Conservation (phyloP, 1,284 basidiomycete species). For the Leccinum pallidistipes region DNA sequence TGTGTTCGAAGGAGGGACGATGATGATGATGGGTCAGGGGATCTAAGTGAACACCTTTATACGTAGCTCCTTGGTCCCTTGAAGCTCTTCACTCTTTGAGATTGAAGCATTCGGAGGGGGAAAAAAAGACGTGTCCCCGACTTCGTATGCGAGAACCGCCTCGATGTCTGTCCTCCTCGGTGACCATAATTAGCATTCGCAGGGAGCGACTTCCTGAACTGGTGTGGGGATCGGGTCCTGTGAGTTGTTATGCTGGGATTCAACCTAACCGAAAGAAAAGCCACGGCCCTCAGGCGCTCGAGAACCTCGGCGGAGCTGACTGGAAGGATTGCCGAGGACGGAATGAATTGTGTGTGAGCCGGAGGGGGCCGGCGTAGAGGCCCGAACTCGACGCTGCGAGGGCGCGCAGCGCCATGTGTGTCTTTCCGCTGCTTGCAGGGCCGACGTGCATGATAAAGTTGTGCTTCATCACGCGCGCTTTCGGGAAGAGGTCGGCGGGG, state of each 20-base stretch:
- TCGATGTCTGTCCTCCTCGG: constrained; percentile 26
- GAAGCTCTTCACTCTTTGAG: constrained; percentile 10
- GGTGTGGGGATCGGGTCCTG: constrained; percentile 15
- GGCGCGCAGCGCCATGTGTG: no score
- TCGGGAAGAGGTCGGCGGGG: no score
- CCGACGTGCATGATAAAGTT: no score
- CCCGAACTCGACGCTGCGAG: no score
- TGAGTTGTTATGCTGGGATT: constrained; percentile 25
- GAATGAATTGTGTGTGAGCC: constrained; percentile 11
- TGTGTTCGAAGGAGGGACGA: constrained; percentile 12
- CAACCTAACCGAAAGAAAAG: constrained; percentile 23
- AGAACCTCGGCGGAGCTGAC: constrained; percentile 13
- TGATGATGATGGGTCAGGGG: constrained; percentile 17
- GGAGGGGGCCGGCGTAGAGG: no score
- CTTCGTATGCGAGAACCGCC: constrained; percentile 18
- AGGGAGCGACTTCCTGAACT: constrained; percentile 21
- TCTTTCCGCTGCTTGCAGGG: no score
- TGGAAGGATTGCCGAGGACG: constrained; percentile 13
- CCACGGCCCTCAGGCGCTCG: constrained; percentile 26
- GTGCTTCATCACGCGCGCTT: no score
- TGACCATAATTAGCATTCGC: constrained; percentile 26
- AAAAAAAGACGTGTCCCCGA: constrained; percentile 3
- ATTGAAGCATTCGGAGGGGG: constrained; percentile 16
- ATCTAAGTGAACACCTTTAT: constrained; percentile 24
- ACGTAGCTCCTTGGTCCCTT: constrained; percentile 1